These are phyloP conservation scores for Aspergillus incahuasiensis DNA, from an alignment of 495 filamentous ascomycete genomes.

Conservation along the genomic window DNA sequence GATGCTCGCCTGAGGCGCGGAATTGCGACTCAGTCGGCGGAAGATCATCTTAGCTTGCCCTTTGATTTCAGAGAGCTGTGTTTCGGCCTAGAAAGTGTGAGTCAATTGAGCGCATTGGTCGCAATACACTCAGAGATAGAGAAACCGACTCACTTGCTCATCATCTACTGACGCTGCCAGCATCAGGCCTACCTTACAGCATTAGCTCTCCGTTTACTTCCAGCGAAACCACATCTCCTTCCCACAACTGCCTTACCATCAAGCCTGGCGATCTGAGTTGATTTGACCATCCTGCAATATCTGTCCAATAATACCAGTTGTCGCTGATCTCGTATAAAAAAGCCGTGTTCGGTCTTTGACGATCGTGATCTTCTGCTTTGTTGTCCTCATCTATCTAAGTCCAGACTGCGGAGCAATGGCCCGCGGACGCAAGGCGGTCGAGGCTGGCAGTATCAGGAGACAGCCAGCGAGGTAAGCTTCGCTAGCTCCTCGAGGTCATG, in stretches of 20 bases:
- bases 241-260: constrained; percentile 61
- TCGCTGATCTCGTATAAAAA: not conserved
- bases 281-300: constrained; percentile 71
- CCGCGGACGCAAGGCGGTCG: constrained; percentile 33
- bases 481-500: not conserved
- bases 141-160: constrained; percentile 53
- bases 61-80: constrained; percentile 82
- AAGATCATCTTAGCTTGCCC: constrained; percentile 85
- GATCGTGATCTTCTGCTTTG: constrained; percentile 3
- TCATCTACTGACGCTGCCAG: constrained; percentile 94
- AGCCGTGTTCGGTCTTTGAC: not conserved
- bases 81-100: constrained; percentile 51
- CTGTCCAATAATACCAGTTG: not conserved
- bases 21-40: constrained; percentile 76
- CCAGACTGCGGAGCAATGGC: constrained; percentile 28
- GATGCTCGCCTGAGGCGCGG: constrained; percentile 87
- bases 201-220: constrained; percentile 22
- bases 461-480: constrained; percentile 18
- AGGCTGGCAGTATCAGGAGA: constrained; percentile 25
- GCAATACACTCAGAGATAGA: not conserved
- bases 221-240: constrained; percentile 4
- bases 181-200: constrained; percentile 61
- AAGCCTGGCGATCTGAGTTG: constrained; percentile 88
- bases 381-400: constrained; percentile 7
- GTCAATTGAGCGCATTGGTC: constrained; percentile 3